Evolutionary conservation across 306 rosid genomes (phyloP), one percentile per base, ranked within the genome.

Genomic region (Acacia confusa): DNA sequence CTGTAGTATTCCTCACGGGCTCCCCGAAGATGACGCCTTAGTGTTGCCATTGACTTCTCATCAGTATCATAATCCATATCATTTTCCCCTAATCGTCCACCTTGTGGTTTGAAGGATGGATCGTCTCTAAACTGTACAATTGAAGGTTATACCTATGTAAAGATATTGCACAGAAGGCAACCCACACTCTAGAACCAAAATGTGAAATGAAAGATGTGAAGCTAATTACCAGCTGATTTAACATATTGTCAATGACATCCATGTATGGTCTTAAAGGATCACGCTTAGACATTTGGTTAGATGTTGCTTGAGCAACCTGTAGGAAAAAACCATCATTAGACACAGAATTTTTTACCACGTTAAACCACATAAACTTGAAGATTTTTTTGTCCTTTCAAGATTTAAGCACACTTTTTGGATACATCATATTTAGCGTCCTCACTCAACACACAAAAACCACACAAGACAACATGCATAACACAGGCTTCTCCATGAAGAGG

Each of bases 31-130:
- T 93, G 97, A 67, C 96, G 92, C 88, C 99, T 88, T 70, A 95
- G 91, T 36, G 93, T 86, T 74, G 99, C 99, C 99, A 95, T 95
- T 74, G 99, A 95, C 85, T 95, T 95, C 86, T 95, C 97, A 71
- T 95, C 99, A 20, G 97, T 93, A 86, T 95, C 99, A 75, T 95
- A 95, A 84, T 95, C 99, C 94, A 95, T 93, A 84, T 95, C 99
- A 15, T 87, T 92, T 85, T 85, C 98, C 58, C 97, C 99, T 9
- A 95, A 86, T 74, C 61, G 92, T 24, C 98, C 98, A 81, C 99
- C 98, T 86, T 93, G 99, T 53, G 98, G 98, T 85, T 89, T 95
- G 88, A 95, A 95, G 73, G 98, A 91, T 50, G 99, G 96, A 77
- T 95, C 99, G 78, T 93, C 94, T 86, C 84, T 92, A 72, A 92